A percentile compares a stretch with the other conserved stretches of the same genome.
phyloP scores from a whole-genome alignment of 768 basidiomycete genomes.

The Pisolithus microcarpus region DNA sequence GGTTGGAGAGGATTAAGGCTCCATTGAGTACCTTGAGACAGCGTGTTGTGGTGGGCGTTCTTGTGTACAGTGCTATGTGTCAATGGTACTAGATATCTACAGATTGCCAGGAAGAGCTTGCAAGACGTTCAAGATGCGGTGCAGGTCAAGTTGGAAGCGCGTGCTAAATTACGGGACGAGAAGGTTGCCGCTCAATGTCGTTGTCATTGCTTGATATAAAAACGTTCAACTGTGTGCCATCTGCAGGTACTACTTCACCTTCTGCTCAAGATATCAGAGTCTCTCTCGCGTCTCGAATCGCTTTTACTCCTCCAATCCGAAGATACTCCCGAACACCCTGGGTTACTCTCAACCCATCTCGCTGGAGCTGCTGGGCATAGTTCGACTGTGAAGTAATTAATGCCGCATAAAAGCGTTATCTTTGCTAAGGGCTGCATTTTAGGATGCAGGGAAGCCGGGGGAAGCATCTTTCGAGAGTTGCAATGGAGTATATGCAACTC shows the following conservation, averaged over 20 bases:
- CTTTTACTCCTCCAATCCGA: constrained; percentile 61
- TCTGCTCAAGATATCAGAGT: constrained; percentile 89
- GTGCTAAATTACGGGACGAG: constrained; percentile 76
- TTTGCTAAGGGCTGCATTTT: constrained; percentile 8
- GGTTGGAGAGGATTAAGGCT: constrained; percentile 57
- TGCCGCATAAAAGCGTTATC: neutral
- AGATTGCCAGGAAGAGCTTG: constrained; percentile 58
- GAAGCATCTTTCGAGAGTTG: constrained; percentile 78
- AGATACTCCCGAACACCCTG: constrained; percentile 32
- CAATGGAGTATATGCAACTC: constrained; percentile 87
- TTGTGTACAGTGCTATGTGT: neutral
- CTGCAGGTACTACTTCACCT: constrained; percentile 74
- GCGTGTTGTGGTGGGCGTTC: constrained; percentile 58
- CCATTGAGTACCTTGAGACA: constrained; percentile 59
- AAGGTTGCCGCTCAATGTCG: constrained; percentile 40
- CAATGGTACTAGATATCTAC: neutral
- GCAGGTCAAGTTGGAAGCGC: constrained; percentile 66
- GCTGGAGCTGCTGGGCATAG: constrained; percentile 21
- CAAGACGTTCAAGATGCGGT: constrained; percentile 65
- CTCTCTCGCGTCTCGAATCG: constrained; percentile 79
- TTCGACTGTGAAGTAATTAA: constrained; percentile 34
- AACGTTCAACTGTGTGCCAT: constrained; percentile 3
- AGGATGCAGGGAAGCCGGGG: constrained; percentile 60
- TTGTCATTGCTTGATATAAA: neutral
- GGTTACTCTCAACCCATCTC: constrained; percentile 25